These are phyloP conservation scores for Usnea hakonensis DNA, from an alignment of 495 filamentous ascomycete species.

Conservation along the genomic window DNA sequence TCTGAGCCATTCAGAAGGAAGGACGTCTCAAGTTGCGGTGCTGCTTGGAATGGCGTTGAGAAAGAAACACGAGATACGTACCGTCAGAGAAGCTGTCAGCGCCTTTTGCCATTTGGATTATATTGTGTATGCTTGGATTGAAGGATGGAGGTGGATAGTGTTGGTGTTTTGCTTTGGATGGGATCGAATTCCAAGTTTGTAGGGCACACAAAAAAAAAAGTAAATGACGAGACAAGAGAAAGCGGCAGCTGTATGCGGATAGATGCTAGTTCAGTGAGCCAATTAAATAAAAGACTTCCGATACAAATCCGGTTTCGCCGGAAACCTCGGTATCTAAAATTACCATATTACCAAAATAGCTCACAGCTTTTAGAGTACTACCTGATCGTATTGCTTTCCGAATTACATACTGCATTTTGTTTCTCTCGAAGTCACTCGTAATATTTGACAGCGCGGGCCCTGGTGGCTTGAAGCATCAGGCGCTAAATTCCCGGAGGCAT, in stretches of 20 bases:
- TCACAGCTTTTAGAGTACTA: no score
- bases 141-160: not conserved
- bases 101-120: slow-evolving; percentile 15
- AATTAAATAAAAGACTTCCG: not conserved
- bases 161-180: not conserved
- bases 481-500: not conserved
- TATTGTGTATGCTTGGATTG: not conserved
- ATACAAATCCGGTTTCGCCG: not conserved
- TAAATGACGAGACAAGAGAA: slow-evolving; percentile 6
- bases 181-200: not conserved
- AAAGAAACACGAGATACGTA: slow-evolving; percentile 21
- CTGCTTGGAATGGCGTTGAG: not conserved
- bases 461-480: not conserved
- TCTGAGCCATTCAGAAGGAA: not conserved
- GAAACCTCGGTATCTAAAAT: not conserved
- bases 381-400: not conserved
- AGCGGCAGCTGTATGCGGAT: not conserved
- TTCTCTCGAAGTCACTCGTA: not conserved
- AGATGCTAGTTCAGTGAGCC: no score
- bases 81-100: slow-evolving; percentile 26
- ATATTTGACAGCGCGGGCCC: not conserved
- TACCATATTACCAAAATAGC: not conserved
- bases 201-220: slow-evolving; percentile 11
- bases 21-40: not conserved
- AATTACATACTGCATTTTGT: not conserved